phyloP scores from a whole-genome alignment of 306 rosid species.

The Sicyos edulis region DNA sequence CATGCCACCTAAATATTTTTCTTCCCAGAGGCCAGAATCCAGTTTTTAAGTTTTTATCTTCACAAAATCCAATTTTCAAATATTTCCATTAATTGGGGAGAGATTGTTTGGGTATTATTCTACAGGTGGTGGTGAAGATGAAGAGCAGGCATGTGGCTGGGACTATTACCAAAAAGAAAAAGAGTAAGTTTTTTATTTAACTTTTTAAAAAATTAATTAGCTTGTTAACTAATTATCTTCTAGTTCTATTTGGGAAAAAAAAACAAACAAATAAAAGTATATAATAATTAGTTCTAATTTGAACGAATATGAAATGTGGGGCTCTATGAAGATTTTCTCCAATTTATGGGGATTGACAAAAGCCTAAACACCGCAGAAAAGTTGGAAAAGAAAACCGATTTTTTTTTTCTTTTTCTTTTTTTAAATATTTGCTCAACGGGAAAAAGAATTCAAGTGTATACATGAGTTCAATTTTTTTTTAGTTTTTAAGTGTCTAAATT shows the following conservation, averaged over 20 bases:
- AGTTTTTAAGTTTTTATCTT: no score
- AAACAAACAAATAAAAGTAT: not conserved
- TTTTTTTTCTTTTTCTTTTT: not conserved
- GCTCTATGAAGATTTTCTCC: not conserved
- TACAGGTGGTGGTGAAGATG: slow-evolving; percentile 94
- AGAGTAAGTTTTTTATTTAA: slow-evolving; percentile 53
- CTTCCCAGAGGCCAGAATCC: no score
- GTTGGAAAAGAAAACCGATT: slow-evolving; percentile 18
- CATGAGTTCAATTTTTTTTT: no score
- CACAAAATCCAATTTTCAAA: no score
- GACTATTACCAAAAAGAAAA: slow-evolving; percentile 98
- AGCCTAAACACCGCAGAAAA: slow-evolving; percentile 33
- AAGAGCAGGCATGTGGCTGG: slow-evolving; percentile 99
- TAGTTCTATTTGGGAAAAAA: no score
- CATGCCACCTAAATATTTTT: no score
- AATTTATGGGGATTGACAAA: slow-evolving; percentile 71
- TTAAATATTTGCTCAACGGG: no score
- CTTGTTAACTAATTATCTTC: not conserved
- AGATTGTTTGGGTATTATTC: slow-evolving; percentile 27
- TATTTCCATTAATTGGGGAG: not conserved
- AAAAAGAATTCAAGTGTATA: no score
- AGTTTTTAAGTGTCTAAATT: no score
- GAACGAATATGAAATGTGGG: slow-evolving; percentile 51
- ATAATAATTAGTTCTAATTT: slow-evolving; percentile 51
- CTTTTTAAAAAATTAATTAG: not conserved